Conservation (phyloP, 2,329 filamentous ascomycete species). For the Fusarium odoratissimum region DNA sequence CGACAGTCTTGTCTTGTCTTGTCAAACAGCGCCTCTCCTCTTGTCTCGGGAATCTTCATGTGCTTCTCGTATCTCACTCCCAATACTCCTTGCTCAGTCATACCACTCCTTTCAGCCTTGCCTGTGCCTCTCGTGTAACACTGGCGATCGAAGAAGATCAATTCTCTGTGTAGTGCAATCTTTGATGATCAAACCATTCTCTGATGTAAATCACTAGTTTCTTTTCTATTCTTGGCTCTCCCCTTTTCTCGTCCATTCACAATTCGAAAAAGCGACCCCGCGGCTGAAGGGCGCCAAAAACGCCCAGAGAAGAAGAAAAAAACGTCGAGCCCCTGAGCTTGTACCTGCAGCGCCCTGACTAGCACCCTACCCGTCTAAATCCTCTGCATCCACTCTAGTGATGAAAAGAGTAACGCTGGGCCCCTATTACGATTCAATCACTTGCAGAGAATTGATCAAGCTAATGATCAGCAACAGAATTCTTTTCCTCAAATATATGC, state of each 20-base stretch:
- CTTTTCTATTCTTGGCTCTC: slow-evolving; percentile 14
- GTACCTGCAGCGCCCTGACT: slow-evolving; percentile 14
- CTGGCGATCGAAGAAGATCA: background rate
- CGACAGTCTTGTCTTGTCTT: slow-evolving; percentile 12
- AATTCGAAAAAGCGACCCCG: slow-evolving; percentile 24
- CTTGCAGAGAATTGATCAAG: background rate
- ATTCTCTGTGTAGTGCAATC: background rate
- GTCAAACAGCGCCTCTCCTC: background rate
- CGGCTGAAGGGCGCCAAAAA: slow-evolving; percentile 21
- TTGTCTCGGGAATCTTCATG: slow-evolving; percentile 10
- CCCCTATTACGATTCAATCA: slow-evolving; percentile 10
- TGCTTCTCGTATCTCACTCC: background rate
- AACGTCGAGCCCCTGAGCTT: slow-evolving; percentile 36
- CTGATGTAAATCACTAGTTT: background rate
- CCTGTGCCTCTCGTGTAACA: slow-evolving; percentile 4
- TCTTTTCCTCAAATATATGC: background rate
- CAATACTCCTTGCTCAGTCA: slow-evolving; percentile 11
- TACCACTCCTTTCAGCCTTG: slow-evolving; percentile 1
- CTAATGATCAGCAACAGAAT: background rate
- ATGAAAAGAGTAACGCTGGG: slow-evolving; percentile 16
- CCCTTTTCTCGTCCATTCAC: slow-evolving; percentile 21
- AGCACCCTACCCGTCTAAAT: background rate
- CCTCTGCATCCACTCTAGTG: background rate
- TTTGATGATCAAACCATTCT: slow-evolving; percentile 2
- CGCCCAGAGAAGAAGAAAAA: slow-evolving; percentile 4